These are phyloP conservation scores for Curvularia verruculosa DNA, from an alignment of 2,329 filamentous ascomycete genomes.

Conservation along the genomic window DNA sequence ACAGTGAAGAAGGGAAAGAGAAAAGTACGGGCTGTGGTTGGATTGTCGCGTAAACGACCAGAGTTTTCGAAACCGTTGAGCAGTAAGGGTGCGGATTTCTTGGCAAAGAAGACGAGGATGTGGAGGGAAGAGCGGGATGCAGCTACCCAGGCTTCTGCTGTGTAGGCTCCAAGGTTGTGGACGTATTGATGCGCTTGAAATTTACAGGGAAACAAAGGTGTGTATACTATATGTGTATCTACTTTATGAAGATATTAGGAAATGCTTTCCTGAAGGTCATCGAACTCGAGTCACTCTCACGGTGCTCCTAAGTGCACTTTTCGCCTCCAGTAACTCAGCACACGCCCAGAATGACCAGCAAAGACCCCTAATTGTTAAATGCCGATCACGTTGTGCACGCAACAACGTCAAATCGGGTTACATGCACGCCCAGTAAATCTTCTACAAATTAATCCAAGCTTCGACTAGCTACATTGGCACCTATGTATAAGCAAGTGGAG, in stretches of 20 bases:
- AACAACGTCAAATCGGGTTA: background rate
- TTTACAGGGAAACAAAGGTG: background rate
- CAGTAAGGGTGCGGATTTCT: conserved; percentile 14
- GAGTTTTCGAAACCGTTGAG: conserved; percentile 17
- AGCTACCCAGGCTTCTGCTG: background rate
- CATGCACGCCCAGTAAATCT: background rate
- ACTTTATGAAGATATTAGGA: background rate
- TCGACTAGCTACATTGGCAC: background rate
- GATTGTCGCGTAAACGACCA: conserved; percentile 9
- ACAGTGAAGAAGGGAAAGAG: conserved; percentile 3
- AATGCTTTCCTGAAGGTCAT: too few species aligned
- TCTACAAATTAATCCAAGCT: background rate
- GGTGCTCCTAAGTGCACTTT: background rate
- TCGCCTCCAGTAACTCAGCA: background rate
- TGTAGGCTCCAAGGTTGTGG: background rate
- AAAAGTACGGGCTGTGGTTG: conserved; percentile 1
- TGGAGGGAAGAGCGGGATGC: conserved; percentile 1
- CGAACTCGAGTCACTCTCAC: background rate
- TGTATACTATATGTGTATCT: conserved; percentile 11
- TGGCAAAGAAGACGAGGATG: conserved; percentile 11
- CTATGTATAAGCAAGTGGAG: background rate
- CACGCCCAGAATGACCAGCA: too few species aligned
- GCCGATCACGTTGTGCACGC: background rate
- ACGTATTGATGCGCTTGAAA: background rate
- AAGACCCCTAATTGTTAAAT: background rate